Evolutionary conservation across 208 protist species (phyloP).

Genomic region (Wallacemonas sp.): DNA sequence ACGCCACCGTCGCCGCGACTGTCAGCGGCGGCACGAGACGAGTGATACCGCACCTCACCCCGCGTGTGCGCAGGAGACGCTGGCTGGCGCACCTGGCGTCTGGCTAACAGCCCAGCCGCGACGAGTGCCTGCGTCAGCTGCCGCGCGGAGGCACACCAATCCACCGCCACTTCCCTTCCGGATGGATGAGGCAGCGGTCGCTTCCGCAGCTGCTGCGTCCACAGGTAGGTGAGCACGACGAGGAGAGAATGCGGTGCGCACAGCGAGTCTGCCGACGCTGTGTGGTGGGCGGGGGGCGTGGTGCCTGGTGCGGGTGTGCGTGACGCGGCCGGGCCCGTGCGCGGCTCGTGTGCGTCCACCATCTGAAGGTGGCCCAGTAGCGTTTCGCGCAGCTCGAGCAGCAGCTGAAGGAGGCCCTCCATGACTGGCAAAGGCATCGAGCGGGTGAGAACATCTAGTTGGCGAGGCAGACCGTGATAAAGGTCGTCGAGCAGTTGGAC

Average conservation of each 20-base stretch:
- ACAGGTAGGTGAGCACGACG: constrained; percentile 58
- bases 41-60: constrained; percentile 7
- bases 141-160: background rate
- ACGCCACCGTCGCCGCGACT: constrained; percentile 19
- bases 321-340: too few relatives aligned
- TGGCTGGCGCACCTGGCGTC: background rate
- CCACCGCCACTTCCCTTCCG: background rate
- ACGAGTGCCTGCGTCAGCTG: background rate
- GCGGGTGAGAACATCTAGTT: constrained; percentile 15
- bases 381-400: constrained; percentile 14
- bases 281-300: too few relatives aligned
- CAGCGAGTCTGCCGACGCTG: too few relatives aligned
- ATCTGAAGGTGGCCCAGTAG: background rate
- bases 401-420: constrained; percentile 20
- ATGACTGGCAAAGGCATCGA: constrained; percentile 13
- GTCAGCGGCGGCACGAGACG: background rate
- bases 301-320: too few relatives aligned
- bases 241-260: constrained; percentile 34
- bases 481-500: constrained; percentile 35
- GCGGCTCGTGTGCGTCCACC: background rate
- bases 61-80: constrained; percentile 2
- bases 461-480: constrained; percentile 22
- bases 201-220: constrained; percentile 32
- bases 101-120: background rate
- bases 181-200: background rate